A percentile compares a stretch with the other conserved stretches of the same genome.
Evolutionary conservation across 208 protist species (phyloP).

Genomic region (Acanthamoeba triangularis): DNA sequence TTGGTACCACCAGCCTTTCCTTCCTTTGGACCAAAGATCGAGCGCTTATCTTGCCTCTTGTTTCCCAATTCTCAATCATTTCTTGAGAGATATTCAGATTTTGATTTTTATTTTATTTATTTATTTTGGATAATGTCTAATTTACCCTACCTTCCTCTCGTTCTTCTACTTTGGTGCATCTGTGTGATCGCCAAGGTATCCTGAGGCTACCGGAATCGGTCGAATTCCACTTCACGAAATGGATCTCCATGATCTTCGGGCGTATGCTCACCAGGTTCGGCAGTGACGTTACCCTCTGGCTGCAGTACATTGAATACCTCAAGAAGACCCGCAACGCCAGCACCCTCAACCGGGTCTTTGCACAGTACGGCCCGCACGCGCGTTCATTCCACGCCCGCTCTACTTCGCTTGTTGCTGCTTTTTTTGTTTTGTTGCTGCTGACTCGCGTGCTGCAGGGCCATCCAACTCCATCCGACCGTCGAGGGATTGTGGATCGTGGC

Average conservation of each 20-base stretch:
- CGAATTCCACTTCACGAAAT: neutral
- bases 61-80: neutral
- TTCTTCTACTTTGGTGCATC: neutral
- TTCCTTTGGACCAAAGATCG: too few relatives aligned
- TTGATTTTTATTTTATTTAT: too few relatives aligned
- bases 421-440: neutral
- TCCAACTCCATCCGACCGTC: constrained; percentile 39
- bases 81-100: too few relatives aligned
- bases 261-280: constrained; percentile 8
- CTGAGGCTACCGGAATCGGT: neutral
- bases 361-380: neutral
- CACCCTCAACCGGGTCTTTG: constrained; percentile 35
- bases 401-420: too few relatives aligned
- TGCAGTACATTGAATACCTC: constrained; percentile 71
- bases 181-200: constrained; percentile 14
- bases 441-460: constrained; percentile 13
- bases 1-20: neutral
- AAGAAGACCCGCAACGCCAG: neutral
- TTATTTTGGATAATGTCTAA: too few relatives aligned
- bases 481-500: constrained; percentile 58
- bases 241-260: neutral
- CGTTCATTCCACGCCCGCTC: neutral
- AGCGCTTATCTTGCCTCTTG: too few relatives aligned
- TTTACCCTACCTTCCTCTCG: too few relatives aligned
- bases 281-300: constrained; percentile 32